phyloP scores from a whole-genome alignment of 495 filamentous ascomycete species.

The Oidiodendron maius region DNA sequence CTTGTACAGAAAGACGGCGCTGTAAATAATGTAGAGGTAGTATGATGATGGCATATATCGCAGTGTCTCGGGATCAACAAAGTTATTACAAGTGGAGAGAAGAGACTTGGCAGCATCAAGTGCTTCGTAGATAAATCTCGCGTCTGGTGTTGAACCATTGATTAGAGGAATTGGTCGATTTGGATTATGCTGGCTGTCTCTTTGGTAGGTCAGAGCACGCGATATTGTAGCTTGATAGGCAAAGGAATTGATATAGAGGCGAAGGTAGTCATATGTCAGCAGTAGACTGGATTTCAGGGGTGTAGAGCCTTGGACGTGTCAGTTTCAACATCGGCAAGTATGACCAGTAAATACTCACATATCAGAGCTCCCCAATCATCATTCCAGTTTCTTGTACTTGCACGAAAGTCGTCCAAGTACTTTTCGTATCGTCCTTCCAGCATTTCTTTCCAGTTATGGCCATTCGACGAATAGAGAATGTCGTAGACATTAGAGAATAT shows the following conservation, averaged over 20 bases:
- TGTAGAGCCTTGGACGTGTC: no score
- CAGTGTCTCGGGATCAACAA: slow-evolving; percentile 41
- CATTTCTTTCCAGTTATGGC: no score
- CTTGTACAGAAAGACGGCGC: slow-evolving; percentile 6
- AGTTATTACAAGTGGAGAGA: slow-evolving; percentile 43
- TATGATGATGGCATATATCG: slow-evolving; percentile 51
- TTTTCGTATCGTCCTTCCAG: no score
- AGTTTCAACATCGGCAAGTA: slow-evolving; percentile 37
- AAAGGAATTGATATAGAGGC: slow-evolving; percentile 34
- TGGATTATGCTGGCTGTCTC: no score
- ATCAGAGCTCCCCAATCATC: no score
- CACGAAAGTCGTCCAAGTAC: slow-evolving; percentile 55
- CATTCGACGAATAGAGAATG: slow-evolving; percentile 53
- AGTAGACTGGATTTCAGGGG: no score
- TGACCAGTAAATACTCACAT: no score
- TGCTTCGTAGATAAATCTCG: slow-evolving; percentile 52
- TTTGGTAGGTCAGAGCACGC: no score
- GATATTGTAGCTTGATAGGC: background rate
- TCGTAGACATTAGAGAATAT: slow-evolving; percentile 59
- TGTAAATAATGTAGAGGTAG: slow-evolving; percentile 39
- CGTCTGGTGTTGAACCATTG: slow-evolving; percentile 46
- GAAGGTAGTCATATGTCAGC: no score
- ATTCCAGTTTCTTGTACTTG: slow-evolving; percentile 36
- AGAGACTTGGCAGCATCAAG: slow-evolving; percentile 51
- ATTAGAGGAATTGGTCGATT: slow-evolving; percentile 21